These are phyloP conservation scores for Picea engelmannii DNA, from an alignment of 83 land plant genomes.

Conservation along the genomic window DNA sequence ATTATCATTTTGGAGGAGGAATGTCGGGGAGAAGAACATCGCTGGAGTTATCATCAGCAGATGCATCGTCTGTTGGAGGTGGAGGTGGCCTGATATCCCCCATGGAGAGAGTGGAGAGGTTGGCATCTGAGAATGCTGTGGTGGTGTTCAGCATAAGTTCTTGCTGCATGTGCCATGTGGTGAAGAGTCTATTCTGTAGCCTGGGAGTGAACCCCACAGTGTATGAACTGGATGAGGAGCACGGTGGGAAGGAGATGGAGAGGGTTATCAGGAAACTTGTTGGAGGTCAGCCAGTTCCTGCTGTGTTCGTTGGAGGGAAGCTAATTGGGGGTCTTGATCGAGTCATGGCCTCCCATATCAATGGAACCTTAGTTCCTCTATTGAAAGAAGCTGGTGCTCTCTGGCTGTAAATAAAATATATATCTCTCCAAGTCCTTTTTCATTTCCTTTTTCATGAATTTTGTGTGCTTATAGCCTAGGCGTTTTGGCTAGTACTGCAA, in stretches of 20 bases:
- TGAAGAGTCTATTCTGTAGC: constrained; percentile 63
- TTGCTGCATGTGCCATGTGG: constrained; percentile 79
- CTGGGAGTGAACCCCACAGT: constrained; percentile 70
- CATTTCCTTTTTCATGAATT: no score
- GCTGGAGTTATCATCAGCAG: not conserved
- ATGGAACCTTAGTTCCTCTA: constrained; percentile 39
- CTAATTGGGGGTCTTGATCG: constrained; percentile 52
- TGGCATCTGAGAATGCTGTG: constrained; percentile 68
- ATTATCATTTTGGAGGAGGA: no score
- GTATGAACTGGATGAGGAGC: constrained; percentile 64
- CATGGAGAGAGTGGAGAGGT: constrained; percentile 56
- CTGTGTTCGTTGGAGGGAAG: constrained; percentile 60
- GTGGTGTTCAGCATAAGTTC: constrained; percentile 63
- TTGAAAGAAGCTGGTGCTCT: constrained; percentile 52
- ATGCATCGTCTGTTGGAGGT: not conserved
- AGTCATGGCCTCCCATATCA: constrained; percentile 59
- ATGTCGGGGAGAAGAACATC: no score
- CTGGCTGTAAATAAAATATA: constrained; percentile 23
- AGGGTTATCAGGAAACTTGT: no score
- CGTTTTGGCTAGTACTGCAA: no score
- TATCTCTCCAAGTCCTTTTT: no score
- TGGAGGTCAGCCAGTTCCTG: constrained; percentile 23
- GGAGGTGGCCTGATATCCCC: constrained; percentile 3
- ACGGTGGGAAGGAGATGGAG: constrained; percentile 8
- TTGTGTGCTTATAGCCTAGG: no score